Evolutionary conservation across 2,329 filamentous ascomycete genomes (phyloP), one percentile per base, ranked within the genome.

Genomic region (Cephalotrichum gorgonifer): DNA sequence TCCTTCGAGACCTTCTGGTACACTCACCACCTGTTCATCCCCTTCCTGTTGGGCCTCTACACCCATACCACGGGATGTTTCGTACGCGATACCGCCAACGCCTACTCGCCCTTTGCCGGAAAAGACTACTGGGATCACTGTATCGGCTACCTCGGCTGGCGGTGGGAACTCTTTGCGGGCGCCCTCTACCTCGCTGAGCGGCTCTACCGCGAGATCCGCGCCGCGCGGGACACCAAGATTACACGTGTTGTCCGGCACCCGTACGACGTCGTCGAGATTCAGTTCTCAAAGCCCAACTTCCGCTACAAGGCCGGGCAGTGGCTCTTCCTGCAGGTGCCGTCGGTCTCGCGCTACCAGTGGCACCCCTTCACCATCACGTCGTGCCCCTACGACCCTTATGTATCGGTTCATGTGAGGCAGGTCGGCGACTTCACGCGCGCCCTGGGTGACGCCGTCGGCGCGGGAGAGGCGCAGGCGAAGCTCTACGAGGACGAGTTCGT

Each of bases 1-100:
- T 95, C 88, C 0, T 98, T 90, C 62, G 93, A 98, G 69, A 94
- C 90, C 0, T 98, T 98, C 65, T 98, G 93, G 93, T 98, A 98
- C 69, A 95, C 89, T 1, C 93, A 98, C 68, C 93, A 98, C 60
- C 79, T 98, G 17, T 97, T 97, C 61, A 86, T 98, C 52, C 93
- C 93, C 2, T 98, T 98, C 67, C 70, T 97, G 61, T 75, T 98
- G 41, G 91, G 80, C 44, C 82, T 98, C 56, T 98, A 98, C 68
- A 97, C 91, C 12, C 93, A 98, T 66, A 90, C 93, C 2, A 88
- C 87, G 8, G 90, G 89, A 51, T 98, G 93, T 68, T 98, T 98
- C 70, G 93, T 98, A 38, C 86, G 93, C 56, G 90, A 96, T 62
- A 85, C 83, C 1, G 65, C 73, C 5, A 60, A 79, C 0, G 78